Evolutionary conservation across 75 land plant genomes (phyloP), one percentile per base, ranked within the genome.

Genomic region (Isoetes taiwanensis): DNA sequence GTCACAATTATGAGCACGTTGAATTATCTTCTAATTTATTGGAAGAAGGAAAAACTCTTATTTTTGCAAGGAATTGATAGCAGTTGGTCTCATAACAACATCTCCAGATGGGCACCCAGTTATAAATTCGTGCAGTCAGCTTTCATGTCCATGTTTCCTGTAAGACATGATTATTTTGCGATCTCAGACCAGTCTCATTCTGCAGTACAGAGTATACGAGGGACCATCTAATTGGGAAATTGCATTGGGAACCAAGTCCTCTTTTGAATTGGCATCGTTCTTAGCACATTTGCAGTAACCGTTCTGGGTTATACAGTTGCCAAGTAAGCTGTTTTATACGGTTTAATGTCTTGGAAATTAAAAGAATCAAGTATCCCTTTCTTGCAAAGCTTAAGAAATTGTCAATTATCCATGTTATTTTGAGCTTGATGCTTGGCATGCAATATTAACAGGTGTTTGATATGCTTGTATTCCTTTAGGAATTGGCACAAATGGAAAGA

Each of bases 131-230:
- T 89, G 71, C 69, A 66, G 65, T 26, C 78, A 72, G 28, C 66
- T 85, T n/a, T n/a, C n/a, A n/a, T n/a, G n/a, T 50, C 93, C 96
- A 21, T 58, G 32, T 64, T 89, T 89, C 72, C 66, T 89, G 96
- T 89, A 79, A 3, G 41, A 43, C 20, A 4, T 32, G 43, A 28
- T 2, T 5, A 17, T n/a, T 2, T 32, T 30, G n/a, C 62, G 35
- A 37, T 37, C 39, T 37, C 12, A 9, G 39, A 9, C 9, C 39
- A 37, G 39, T 9, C 14, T 37, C 39, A 19, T 1, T 34, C 28
- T 61, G 34, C 80, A 88, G 95, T 59, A 73, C 86, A 32, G 76
- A 81, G 0, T 57, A 64, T 64, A 72, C 65, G 26, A 78, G 80
- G 67, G 80, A 81, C 48, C 77, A 81, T 43, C 64, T 88, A 72